These are phyloP conservation scores for Usnea hakonensis DNA, from an alignment of 495 filamentous ascomycete genomes.

Conservation along the genomic window DNA sequence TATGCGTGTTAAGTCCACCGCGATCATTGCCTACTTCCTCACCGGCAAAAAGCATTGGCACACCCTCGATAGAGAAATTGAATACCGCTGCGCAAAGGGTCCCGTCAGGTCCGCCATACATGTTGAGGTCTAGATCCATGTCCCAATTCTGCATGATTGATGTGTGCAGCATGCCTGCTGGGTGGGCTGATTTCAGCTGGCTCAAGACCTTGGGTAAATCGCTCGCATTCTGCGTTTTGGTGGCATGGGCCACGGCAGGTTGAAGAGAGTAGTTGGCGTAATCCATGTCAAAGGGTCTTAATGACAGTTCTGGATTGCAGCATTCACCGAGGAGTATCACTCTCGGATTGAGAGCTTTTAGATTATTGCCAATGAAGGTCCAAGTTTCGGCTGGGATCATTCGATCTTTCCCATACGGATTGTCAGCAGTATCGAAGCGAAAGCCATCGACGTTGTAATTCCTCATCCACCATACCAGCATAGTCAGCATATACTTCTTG, in stretches of 20 bases:
- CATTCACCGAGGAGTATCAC: slow-evolving; percentile 6
- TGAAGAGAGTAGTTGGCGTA: slow-evolving; percentile 9
- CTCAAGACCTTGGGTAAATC: neutral
- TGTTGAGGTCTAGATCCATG: slow-evolving; percentile 3
- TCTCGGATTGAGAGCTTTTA: slow-evolving; percentile 1
- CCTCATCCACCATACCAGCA: slow-evolving; percentile 5
- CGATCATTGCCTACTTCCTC: slow-evolving; percentile 8
- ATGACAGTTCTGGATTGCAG: slow-evolving; percentile 1
- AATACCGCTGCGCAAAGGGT: slow-evolving; percentile 1
- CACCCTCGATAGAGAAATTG: slow-evolving; percentile 4
- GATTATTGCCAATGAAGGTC: neutral
- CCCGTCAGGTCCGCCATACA: slow-evolving; percentile 3
- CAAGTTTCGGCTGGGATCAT: slow-evolving; percentile 5
- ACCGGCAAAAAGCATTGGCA: slow-evolving; percentile 3
- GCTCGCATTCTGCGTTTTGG: neutral
- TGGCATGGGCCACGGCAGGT: slow-evolving; percentile 3
- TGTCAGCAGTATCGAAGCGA: slow-evolving; percentile 7
- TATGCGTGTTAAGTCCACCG: slow-evolving; percentile 1
- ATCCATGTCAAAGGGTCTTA: slow-evolving; percentile 1
- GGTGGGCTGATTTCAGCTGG: slow-evolving; percentile 1
- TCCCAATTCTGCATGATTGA: slow-evolving; percentile 8
- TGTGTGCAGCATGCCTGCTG: slow-evolving; percentile 1
- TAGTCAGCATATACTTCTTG: neutral
- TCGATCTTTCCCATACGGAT: slow-evolving; percentile 3
- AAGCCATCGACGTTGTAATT: slow-evolving; percentile 4